These are phyloP conservation scores for Mycena alexandri DNA, from an alignment of 768 basidiomycete species.

Conservation along the genomic window DNA sequence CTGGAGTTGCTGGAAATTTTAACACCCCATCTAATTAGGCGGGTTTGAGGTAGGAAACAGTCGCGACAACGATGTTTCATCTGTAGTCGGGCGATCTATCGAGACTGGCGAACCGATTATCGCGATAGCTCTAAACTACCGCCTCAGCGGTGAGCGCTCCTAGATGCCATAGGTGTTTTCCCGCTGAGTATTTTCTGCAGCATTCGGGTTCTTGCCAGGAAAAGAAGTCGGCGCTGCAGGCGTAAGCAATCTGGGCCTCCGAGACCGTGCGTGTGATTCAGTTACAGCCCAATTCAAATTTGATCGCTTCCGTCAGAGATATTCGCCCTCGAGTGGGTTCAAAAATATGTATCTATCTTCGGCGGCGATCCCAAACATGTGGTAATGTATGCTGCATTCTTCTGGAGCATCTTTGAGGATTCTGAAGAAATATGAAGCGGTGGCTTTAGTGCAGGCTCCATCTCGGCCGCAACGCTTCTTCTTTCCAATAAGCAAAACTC, in stretches of 20 bases:
- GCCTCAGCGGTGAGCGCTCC: constrained; percentile 7
- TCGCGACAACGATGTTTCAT: neutral
- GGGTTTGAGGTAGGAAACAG: constrained; percentile 17
- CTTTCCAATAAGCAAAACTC: constrained; percentile 21
- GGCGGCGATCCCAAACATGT: constrained; percentile 67
- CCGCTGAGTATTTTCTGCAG: neutral
- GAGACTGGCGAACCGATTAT: constrained; percentile 15
- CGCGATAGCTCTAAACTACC: constrained; percentile 19
- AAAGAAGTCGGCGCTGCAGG: constrained; percentile 21
- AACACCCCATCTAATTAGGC: neutral
- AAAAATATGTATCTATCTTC: constrained; percentile 66
- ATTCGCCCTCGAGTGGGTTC: constrained; percentile 66
- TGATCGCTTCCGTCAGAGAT: constrained; percentile 41
- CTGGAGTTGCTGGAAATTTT: neutral
- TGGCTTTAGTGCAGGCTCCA: constrained; percentile 18
- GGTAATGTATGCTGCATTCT: constrained; percentile 47
- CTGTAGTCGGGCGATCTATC: constrained; percentile 18
- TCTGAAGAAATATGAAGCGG: constrained; percentile 13
- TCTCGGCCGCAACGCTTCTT: constrained; percentile 7
- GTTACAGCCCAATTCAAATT: neutral
- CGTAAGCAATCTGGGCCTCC: constrained; percentile 16
- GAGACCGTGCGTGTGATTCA: constrained; percentile 17
- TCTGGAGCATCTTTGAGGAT: neutral
- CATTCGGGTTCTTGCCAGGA: constrained; percentile 22
- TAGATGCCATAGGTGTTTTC: neutral